phyloP scores from a whole-genome alignment of 495 filamentous ascomycete genomes.

The Halenospora varia region DNA sequence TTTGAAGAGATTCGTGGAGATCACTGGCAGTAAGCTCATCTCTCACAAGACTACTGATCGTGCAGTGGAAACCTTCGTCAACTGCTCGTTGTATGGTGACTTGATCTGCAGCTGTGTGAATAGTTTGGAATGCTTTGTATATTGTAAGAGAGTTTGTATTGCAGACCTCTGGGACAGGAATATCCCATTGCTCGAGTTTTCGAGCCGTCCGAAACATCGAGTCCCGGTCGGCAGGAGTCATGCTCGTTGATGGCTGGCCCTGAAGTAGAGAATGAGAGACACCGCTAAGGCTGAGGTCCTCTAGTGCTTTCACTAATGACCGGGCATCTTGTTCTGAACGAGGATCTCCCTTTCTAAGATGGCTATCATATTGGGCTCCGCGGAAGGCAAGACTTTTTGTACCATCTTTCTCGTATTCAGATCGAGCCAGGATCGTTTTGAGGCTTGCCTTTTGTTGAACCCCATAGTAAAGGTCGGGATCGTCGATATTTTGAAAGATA shows the following conservation, averaged over 20 bases:
- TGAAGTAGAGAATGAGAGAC: constrained; percentile 70
- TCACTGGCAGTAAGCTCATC: constrained; percentile 53
- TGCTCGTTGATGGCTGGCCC: constrained; percentile 51
- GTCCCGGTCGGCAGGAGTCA: constrained; percentile 52
- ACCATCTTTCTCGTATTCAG: constrained; percentile 90
- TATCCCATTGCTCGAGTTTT: constrained; percentile 89
- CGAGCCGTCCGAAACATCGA: constrained; percentile 77
- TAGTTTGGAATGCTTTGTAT: constrained; percentile 74
- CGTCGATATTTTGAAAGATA: constrained; percentile 87
- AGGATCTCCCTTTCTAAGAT: constrained; percentile 52
- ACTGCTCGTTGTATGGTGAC: constrained; percentile 45
- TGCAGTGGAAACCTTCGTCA: constrained; percentile 60
- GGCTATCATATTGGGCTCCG: constrained; percentile 86
- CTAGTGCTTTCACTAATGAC: constrained; percentile 57
- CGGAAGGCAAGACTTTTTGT: constrained; percentile 86
- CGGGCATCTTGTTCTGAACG: constrained; percentile 39
- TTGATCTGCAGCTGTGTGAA: constrained; percentile 63
- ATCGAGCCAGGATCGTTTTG: constrained; percentile 66
- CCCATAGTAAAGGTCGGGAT: constrained; percentile 96
- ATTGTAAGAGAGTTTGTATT: constrained; percentile 61
- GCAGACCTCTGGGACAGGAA: constrained; percentile 63
- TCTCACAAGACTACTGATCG: constrained; percentile 53
- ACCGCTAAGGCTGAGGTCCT: constrained; percentile 64
- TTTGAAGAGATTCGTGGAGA: constrained; percentile 61
- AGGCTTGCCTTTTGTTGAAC: constrained; percentile 74